Evolutionary conservation across 805 yeast species (phyloP).

Genomic region (Maudiozyma turicensis): DNA sequence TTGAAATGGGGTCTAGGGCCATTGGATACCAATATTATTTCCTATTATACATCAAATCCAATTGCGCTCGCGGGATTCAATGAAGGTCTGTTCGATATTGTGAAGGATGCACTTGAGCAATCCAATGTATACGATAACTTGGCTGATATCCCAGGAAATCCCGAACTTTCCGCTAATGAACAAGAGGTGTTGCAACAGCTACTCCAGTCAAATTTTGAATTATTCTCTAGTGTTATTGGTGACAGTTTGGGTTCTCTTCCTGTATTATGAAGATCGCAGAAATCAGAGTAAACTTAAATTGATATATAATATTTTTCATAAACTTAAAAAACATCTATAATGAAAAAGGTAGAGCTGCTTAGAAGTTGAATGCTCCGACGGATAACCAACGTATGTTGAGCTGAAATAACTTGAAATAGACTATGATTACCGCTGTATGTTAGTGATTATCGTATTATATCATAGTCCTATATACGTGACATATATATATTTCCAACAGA

Average conservation of each 20-base stretch:
- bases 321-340: too few relatives aligned
- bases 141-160: background rate
- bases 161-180: background rate
- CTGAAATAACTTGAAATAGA: too few relatives aligned
- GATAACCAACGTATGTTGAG: too few relatives aligned
- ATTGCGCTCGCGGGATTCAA: background rate
- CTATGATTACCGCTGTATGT: too few relatives aligned
- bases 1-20: conserved; percentile 2
- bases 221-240: conserved; percentile 1
- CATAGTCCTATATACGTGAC: too few relatives aligned
- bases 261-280: background rate
- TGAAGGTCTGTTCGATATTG: background rate
- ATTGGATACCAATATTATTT: background rate
- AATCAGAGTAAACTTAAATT: background rate
- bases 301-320: too few relatives aligned
- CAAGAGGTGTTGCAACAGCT: background rate
- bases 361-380: too few relatives aligned
- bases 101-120: background rate
- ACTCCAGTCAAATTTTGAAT: conserved; percentile 1
- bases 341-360: too few relatives aligned
- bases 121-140: background rate
- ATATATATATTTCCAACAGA: too few relatives aligned
- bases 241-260: conserved; percentile 1
- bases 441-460: too few relatives aligned
- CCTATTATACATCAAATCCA: background rate